phyloP scores from a whole-genome alignment of 139 green algal genomes.

The Micractinium conductrix region DNA sequence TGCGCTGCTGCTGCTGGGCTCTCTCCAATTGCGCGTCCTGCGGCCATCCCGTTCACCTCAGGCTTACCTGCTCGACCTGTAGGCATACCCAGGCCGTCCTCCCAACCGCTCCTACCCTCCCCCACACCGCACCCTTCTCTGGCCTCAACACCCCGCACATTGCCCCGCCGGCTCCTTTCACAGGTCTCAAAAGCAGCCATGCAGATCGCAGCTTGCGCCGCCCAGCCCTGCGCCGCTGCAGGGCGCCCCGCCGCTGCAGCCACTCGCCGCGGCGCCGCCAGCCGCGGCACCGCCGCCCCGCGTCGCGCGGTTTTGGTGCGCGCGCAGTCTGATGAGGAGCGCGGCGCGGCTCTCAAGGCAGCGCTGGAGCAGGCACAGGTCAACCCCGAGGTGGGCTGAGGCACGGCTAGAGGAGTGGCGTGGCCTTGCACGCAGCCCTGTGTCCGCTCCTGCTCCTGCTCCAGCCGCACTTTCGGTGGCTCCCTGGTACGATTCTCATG shows the following conservation, averaged over 20 bases:
- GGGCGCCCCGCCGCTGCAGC: background rate
- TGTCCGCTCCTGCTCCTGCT: no score
- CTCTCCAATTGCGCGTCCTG: no score
- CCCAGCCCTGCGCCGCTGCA: background rate
- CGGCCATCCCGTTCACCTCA: no score
- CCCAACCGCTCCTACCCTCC: no score
- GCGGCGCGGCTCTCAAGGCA: conserved; percentile 3
- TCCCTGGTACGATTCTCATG: no score
- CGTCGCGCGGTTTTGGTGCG: background rate
- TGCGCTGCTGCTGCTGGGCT: no score
- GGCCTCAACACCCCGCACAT: no score
- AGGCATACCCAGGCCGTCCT: no score
- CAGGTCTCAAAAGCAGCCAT: background rate
- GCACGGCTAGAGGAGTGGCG: background rate
- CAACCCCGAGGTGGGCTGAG: conserved; percentile 40
- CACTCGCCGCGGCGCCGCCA: background rate
- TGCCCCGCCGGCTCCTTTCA: background rate
- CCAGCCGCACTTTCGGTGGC: no score
- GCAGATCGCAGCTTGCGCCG: background rate
- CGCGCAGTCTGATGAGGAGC: background rate
- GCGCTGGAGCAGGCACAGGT: conserved; percentile 42
- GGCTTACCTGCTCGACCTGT: no score
- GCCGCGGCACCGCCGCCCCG: background rate
- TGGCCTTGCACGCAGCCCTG: background rate
- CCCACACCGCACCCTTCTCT: no score